Evolutionary conservation across 495 filamentous ascomycete species (phyloP).

Genomic region (Hyaloscypha variabilis): DNA sequence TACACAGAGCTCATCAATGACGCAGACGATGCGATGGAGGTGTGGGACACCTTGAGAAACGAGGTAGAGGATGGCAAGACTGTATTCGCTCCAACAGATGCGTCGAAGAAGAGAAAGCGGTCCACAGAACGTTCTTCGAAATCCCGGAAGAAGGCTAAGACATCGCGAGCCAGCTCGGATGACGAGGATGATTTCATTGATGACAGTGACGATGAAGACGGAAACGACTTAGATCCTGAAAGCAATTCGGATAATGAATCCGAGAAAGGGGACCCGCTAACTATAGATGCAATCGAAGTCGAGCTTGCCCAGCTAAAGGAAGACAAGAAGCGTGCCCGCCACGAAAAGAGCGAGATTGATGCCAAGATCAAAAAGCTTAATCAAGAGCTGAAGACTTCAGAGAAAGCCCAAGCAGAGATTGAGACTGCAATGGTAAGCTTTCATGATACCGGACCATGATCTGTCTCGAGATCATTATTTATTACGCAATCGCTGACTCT

Average conservation of each 20-base stretch:
- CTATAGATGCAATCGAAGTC: conserved; percentile 55
- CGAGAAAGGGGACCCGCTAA: conserved; percentile 16
- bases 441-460: no score
- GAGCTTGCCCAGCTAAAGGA: conserved; percentile 64
- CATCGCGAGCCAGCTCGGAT: conserved; percentile 12
- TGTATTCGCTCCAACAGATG: conserved; percentile 48
- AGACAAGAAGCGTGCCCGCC: conserved; percentile 57
- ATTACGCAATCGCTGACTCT: no score
- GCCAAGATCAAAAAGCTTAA: conserved; percentile 50
- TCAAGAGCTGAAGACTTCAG: conserved; percentile 53
- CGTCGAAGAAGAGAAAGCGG: conserved; percentile 38
- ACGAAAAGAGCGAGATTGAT: conserved; percentile 29
- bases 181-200: conserved; percentile 16
- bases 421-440: conserved; percentile 12
- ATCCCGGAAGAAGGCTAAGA: conserved; percentile 24
- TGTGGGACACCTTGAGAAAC: conserved; percentile 50
- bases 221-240: conserved; percentile 4
- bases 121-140: conserved; percentile 26
- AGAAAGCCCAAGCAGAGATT: conserved; percentile 51
- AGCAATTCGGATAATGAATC: not conserved
- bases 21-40: conserved; percentile 42
- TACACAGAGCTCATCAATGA: conserved; percentile 38
- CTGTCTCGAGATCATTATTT: no score
- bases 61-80: conserved; percentile 48
- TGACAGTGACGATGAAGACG: conserved; percentile 1